Percentiles rank a stretch among this genome's conserved stretches.
These are phyloP conservation scores for Pisolithus tinctorius DNA, from an alignment of 768 basidiomycete genomes.

Conservation along the genomic window DNA sequence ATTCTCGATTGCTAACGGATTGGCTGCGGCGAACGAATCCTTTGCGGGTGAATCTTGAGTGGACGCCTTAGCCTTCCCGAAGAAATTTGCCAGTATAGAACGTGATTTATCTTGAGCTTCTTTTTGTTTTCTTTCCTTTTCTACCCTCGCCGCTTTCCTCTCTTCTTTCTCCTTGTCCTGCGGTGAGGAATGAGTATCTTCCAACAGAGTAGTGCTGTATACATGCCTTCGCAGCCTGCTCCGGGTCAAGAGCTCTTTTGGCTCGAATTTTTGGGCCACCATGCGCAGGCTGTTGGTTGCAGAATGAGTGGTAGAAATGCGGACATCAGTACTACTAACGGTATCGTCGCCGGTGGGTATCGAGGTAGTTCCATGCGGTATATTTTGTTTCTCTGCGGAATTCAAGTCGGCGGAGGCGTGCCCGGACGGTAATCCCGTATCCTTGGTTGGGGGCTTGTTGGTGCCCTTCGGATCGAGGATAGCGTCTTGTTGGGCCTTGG, in stretches of 20 bases:
- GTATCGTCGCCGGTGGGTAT: conserved; percentile 34
- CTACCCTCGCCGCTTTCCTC: conserved; percentile 60
- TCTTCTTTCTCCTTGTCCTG: conserved; percentile 67
- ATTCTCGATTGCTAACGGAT: conserved; percentile 35
- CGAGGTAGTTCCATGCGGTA: conserved; percentile 17
- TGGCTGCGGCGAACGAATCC: conserved; percentile 19
- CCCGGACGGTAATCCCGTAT: conserved; percentile 13
- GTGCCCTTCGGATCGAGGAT: conserved; percentile 49
- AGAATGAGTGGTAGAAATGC: neutral
- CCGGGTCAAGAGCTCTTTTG: conserved; percentile 51
- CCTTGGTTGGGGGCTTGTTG: conserved; percentile 28
- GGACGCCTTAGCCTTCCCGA: conserved; percentile 52
- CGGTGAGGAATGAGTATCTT: conserved; percentile 1
- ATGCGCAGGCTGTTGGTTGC: conserved; percentile 15
- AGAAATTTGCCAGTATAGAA: conserved; percentile 73
- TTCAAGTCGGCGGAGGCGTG: conserved; percentile 1
- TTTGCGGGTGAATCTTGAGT: conserved; percentile 17
- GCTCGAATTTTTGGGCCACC: conserved; percentile 30
- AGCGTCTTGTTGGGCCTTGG: conserved; percentile 48
- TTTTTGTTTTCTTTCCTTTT: conserved; percentile 66
- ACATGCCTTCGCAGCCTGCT: conserved; percentile 35
- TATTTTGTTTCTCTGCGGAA: conserved; percentile 20
- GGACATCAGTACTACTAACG: conserved; percentile 21
- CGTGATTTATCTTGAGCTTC: conserved; percentile 68
- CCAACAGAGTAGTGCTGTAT: neutral